These are phyloP conservation scores for Pseudogymnoascus sp. DNA, from an alignment of 2,329 filamentous ascomycete genomes.

Conservation along the genomic window DNA sequence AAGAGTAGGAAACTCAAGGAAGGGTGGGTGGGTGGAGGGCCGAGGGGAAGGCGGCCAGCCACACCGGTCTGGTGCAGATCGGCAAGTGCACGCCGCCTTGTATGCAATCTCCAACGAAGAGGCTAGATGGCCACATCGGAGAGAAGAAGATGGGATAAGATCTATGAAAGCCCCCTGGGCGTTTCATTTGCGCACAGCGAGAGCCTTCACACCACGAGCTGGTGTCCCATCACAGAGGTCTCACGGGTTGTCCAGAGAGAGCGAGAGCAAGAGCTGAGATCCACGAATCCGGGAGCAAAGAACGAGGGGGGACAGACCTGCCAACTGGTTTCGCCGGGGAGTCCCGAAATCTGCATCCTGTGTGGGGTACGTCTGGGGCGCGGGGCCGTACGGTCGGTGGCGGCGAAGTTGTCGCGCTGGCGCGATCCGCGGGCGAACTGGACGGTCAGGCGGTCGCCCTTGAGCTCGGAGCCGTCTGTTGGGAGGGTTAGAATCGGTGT, in stretches of 20 bases:
- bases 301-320: slow-evolving; percentile 83
- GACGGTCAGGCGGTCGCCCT: slow-evolving; percentile 94
- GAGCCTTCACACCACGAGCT: not conserved
- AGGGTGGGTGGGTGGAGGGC: not conserved
- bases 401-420: slow-evolving; percentile 52
- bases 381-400: slow-evolving; percentile 57
- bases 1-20: slow-evolving; percentile 3
- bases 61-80: not conserved
- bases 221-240: not conserved
- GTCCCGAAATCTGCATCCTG: slow-evolving; percentile 95
- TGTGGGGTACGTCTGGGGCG: slow-evolving; percentile 90
- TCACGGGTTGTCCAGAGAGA: slow-evolving; percentile 15
- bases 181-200: not conserved
- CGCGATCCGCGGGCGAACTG: slow-evolving; percentile 92
- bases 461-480: slow-evolving; percentile 92
- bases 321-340: slow-evolving; percentile 98
- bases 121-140: not conserved
- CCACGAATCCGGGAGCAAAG: slow-evolving; percentile 37
- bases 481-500: slow-evolving; percentile 19
- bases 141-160: not conserved
- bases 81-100: not conserved
- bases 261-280: slow-evolving; percentile 30
- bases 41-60: not conserved
- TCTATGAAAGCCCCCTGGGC: not conserved
- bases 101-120: not conserved